phyloP scores from a whole-genome alignment of 164 flowering plant genomes.

The Liquidambar formosana region DNA sequence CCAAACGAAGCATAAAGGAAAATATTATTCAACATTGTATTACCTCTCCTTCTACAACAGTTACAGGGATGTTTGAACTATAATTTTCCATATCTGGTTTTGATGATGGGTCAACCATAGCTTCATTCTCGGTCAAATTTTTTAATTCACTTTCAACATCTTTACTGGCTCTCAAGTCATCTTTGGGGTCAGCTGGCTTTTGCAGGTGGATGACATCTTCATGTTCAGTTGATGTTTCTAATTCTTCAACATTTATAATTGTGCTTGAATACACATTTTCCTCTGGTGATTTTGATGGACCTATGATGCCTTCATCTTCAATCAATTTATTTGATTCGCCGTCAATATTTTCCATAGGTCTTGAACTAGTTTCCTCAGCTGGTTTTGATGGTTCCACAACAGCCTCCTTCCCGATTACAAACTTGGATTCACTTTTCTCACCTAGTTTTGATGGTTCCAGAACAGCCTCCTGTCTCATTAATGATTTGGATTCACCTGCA shows the following conservation, averaged over 20 bases:
- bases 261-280: not conserved
- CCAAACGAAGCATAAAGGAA: not conserved
- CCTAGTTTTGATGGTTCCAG: not conserved
- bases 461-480: not conserved
- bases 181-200: not conserved
- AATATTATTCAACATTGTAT: not conserved
- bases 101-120: not conserved
- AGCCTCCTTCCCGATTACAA: not conserved
- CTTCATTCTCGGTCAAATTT: not conserved
- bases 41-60: not conserved
- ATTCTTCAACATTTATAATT: conserved; percentile 1
- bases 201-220: not conserved
- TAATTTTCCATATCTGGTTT: not conserved
- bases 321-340: not conserved
- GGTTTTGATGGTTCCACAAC: not conserved
- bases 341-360: conserved; percentile 3
- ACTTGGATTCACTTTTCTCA: no score
- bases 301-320: conserved; percentile 1
- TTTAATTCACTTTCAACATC: conserved; percentile 5
- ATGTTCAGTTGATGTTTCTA: not conserved
- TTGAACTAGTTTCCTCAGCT: not conserved
- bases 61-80: not conserved
- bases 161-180: not conserved
- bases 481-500: not conserved
- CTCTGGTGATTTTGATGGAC: not conserved